Base-by-base conservation (phyloP, 2,329 filamentous ascomycete species). In the Pseudocercospora musae region DNA sequence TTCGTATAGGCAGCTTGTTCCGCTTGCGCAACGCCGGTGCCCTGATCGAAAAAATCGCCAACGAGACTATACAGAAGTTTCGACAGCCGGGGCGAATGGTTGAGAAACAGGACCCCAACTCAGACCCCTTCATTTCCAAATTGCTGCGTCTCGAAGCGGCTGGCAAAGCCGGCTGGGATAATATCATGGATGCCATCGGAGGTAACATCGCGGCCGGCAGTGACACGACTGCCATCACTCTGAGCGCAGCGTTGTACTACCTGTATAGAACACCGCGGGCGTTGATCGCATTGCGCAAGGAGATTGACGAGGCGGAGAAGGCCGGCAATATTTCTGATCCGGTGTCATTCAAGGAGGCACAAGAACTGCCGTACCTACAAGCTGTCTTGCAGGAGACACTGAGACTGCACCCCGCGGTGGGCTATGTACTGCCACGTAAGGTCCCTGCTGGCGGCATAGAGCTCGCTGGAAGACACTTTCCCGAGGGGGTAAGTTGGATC, bases 191-290 rank as follows among this genome's bases (percentile, higher is more conserved):
- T 57, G 70, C 74, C 50, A 72, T 72, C 10, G 75, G 67, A 55
- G 63, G 62, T 48, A 78, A 75, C 49, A 75, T 80, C 48, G 72
- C 74, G n/a, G 79, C 78, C 5, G 78, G 72, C 1, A 65, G 63
- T 2, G 79, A 81, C 57, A 81, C 62, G 3, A 64, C 62, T 6
- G 62, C 59, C 15, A 60, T 62, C 20, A 58, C 59, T 1, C 20
- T 64, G 13, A 57, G 55, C 23, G 72, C 74, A 2, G 72, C 76
- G 31, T 68, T 78, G 21, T 78, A 78, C 67, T 73, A 73, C 61
- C 67, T 78, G n/a, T 64, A 74, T 6, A 73, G 73, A 59, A 74
- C 76, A 50, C 73, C 75, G 0, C 49, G 66, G 6, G 68, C 65
- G 57, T 71, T 73, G 60, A 48, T 64, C 4, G 72, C 64, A 42